Percentiles rank a stretch among this genome's conserved stretches.
phyloP scores from a whole-genome alignment of 768 basidiomycete genomes.

The Neoboletus magnificus region DNA sequence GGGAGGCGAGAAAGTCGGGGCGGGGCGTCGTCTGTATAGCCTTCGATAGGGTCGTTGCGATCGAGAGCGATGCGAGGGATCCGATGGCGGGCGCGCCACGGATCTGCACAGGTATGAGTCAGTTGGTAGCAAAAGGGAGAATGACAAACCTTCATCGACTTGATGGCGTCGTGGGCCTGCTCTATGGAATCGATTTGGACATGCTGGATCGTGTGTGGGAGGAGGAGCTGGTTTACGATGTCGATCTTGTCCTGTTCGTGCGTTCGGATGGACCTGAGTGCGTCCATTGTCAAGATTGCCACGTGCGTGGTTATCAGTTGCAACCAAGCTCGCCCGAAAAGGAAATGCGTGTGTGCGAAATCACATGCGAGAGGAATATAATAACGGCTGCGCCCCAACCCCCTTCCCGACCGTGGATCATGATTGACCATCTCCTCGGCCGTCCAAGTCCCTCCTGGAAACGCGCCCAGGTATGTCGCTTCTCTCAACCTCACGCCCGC shows the following conservation, averaged over 20 bases:
- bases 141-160: slow-evolving; percentile 79
- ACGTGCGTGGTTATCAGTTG: background rate
- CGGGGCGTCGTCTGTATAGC: slow-evolving; percentile 44
- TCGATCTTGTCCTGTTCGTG: slow-evolving; percentile 54
- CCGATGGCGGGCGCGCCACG: slow-evolving; percentile 96
- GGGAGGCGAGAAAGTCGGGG: slow-evolving; percentile 56
- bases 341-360: slow-evolving; percentile 16
- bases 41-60: slow-evolving; percentile 61
- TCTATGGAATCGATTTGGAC: slow-evolving; percentile 67
- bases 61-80: slow-evolving; percentile 80
- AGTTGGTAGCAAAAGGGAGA: background rate
- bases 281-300: slow-evolving; percentile 12
- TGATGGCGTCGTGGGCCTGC: slow-evolving; percentile 91
- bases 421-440: slow-evolving; percentile 94
- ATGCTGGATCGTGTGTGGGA: slow-evolving; percentile 74
- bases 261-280: slow-evolving; percentile 40
- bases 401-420: slow-evolving; percentile 31
- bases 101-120: slow-evolving; percentile 41
- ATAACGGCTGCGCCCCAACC: background rate
- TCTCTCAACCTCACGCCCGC: background rate
- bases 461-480: slow-evolving; percentile 61
- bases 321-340: slow-evolving; percentile 12
- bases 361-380: slow-evolving; percentile 34
- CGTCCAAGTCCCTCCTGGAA: slow-evolving; percentile 90
- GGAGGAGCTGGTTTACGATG: slow-evolving; percentile 86